A percentile compares a stretch with the other conserved stretches of the same genome.
Conservation (phyloP, 192 early-diverging fungal species). For the Backusella australiensis region DNA sequence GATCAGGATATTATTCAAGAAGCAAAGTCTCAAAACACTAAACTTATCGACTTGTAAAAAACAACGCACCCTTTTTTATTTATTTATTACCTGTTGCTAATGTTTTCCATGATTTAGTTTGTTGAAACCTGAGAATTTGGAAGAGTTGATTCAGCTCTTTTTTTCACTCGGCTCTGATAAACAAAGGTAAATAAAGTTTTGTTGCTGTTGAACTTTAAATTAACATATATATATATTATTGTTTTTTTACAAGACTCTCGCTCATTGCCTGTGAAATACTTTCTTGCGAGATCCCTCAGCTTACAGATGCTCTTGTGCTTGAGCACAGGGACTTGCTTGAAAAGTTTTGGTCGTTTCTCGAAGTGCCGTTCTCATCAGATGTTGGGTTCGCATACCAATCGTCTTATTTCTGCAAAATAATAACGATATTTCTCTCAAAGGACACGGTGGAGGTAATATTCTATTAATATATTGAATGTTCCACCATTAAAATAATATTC, state of each 20-base stretch:
- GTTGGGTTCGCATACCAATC: not conserved
- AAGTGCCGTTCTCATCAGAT: not conserved
- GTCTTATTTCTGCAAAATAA: slow-evolving; percentile 20
- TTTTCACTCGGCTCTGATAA: slow-evolving; percentile 8
- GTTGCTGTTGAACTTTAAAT: not conserved
- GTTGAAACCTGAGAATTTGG: not conserved
- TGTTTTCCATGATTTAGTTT: not conserved
- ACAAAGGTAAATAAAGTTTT: slow-evolving; percentile 15
- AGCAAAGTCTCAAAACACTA: slow-evolving; percentile 88
- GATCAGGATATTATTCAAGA: slow-evolving; percentile 95
- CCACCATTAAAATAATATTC: slow-evolving; percentile 5
- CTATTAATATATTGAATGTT: not conserved
- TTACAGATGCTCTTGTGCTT: slow-evolving; percentile 18
- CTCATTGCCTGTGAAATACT: slow-evolving; percentile 20
- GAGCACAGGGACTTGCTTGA: slow-evolving; percentile 11
- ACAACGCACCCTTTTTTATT: not conserved
- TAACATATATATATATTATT: too few species aligned
- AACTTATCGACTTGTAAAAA: slow-evolving; percentile 80
- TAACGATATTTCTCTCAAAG: slow-evolving; percentile 14
- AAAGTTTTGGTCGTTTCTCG: slow-evolving; percentile 11
- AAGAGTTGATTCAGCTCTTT: not conserved
- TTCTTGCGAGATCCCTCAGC: slow-evolving; percentile 13
- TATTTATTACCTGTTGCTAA: not conserved
- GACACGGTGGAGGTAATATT: slow-evolving; percentile 11
- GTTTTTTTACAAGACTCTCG: not conserved